Conservation (phyloP, 1,284 basidiomycete genomes). For the Ceratorhiza oryzae-sativae region DNA sequence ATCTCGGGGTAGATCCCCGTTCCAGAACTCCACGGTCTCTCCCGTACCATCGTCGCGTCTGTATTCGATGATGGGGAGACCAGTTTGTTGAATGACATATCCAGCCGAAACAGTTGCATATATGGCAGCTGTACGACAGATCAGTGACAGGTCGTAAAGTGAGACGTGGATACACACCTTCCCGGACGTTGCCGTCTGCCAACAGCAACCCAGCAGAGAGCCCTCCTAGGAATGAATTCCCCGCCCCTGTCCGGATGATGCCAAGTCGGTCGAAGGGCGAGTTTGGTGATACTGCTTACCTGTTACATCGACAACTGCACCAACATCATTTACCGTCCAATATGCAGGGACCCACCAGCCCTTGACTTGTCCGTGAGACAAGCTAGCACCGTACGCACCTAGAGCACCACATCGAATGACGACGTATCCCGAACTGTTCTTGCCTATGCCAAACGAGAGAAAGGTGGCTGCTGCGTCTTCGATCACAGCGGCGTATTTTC, state of each 20-base stretch:
- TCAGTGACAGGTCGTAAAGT: background rate
- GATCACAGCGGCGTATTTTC: conserved; percentile 56
- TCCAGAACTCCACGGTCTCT: conserved; percentile 64
- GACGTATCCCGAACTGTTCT: conserved; percentile 60
- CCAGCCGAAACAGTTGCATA: conserved; percentile 82
- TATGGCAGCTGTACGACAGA: conserved; percentile 61
- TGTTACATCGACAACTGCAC: conserved; percentile 78
- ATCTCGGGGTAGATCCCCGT: conserved; percentile 64
- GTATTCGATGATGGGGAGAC: conserved; percentile 63
- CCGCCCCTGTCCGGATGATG: conserved; percentile 65
- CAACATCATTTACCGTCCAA: conserved; percentile 61
- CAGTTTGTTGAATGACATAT: conserved; percentile 82
- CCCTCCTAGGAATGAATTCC: conserved; percentile 87
- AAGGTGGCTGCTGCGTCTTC: conserved; percentile 69
- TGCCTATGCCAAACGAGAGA: conserved; percentile 64
- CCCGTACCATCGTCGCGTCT: conserved; percentile 23
- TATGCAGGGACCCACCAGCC: conserved; percentile 79
- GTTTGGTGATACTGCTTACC: conserved; percentile 56
- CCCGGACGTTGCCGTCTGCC: conserved; percentile 63
- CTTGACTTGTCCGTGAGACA: conserved; percentile 51
- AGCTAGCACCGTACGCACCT: conserved; percentile 70
- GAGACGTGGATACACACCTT: conserved; percentile 58
- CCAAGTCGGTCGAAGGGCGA: background rate
- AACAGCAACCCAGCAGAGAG: conserved; percentile 74
- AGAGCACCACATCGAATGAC: conserved; percentile 79